A percentile compares a stretch with the other conserved stretches of the same genome.
Conservation (phyloP, 2,329 filamentous ascomycete genomes). For the Chaetothyriales sp. region DNA sequence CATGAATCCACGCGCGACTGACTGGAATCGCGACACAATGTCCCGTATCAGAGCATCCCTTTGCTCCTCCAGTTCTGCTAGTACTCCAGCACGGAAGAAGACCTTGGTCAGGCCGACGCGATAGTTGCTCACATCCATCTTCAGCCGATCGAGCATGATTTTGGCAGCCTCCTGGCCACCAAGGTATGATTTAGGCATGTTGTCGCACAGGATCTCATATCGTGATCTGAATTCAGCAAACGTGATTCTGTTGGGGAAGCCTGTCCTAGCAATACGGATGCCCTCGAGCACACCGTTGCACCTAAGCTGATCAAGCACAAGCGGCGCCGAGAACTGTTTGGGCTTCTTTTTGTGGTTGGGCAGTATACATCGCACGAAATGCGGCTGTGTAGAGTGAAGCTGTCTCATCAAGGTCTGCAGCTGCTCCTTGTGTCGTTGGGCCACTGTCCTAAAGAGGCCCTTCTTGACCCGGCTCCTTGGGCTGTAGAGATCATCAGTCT, state of each 20-base stretch:
- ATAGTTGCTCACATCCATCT: conserved; percentile 71
- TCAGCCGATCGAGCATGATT: conserved; percentile 78
- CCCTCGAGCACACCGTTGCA: conserved; percentile 99
- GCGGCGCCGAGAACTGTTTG: conserved; percentile 75
- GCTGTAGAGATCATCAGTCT: conserved; percentile 55
- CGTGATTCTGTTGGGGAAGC: conserved; percentile 82
- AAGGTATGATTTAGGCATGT: conserved; percentile 78
- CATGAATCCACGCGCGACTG: conserved; percentile 74
- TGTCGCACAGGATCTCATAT: conserved; percentile 82
- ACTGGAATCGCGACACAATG: conserved; percentile 88
- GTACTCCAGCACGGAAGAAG: conserved; percentile 89
- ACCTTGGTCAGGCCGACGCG: conserved; percentile 93
- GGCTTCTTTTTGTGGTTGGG: conserved; percentile 96
- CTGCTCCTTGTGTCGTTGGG: conserved; percentile 94
- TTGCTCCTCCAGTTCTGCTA: conserved; percentile 93
- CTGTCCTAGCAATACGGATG: conserved; percentile 89
- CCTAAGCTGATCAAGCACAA: conserved; percentile 93
- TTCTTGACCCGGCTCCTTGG: conserved; percentile 78
- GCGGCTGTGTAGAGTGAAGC: conserved; percentile 87
- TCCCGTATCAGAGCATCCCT: conserved; percentile 83
- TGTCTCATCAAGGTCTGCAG: conserved; percentile 92
- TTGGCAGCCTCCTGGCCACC: conserved; percentile 76
- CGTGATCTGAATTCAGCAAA: conserved; percentile 91
- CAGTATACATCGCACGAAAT: conserved; percentile 94
- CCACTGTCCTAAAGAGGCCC: conserved; percentile 89